Percentiles rank a stretch among this genome's conserved stretches.
Conservation (phyloP, 2,329 filamentous ascomycete species). For the Fusarium pseudograminearum region DNA sequence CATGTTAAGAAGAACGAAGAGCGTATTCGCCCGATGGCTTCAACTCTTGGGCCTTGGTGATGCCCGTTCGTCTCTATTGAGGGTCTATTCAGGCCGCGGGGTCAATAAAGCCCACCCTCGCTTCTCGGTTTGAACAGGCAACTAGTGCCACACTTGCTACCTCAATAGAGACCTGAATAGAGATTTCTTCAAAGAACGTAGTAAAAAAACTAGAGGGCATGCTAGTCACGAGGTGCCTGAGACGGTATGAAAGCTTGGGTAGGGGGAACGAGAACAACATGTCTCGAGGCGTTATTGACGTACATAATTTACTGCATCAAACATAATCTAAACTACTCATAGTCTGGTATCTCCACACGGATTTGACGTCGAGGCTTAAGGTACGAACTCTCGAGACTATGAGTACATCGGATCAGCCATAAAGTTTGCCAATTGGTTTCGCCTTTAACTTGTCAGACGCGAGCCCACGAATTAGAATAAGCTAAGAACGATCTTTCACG, state of each 20-base stretch:
- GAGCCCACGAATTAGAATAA: slow-evolving; percentile 11
- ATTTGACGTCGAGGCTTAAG: not conserved
- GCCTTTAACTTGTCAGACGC: slow-evolving; percentile 13
- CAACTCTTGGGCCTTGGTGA: slow-evolving; percentile 15
- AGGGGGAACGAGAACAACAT: not conserved
- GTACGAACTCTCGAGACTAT: not conserved
- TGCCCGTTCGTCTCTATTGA: slow-evolving; percentile 9
- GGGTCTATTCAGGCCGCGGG: slow-evolving; percentile 34
- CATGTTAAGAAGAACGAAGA: not conserved
- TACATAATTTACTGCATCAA: not conserved
- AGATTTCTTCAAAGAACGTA: not conserved
- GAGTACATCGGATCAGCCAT: not conserved
- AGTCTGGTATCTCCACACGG: not conserved
- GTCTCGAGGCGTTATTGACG: slow-evolving; percentile 27
- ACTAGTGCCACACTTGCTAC: slow-evolving; percentile 4
- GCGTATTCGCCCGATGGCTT: not conserved
- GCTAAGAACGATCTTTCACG: not conserved
- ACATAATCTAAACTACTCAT: not conserved
- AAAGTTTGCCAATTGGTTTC: not conserved
- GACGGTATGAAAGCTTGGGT: slow-evolving; percentile 10
- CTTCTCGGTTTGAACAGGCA: slow-evolving; percentile 5
- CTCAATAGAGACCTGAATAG: slow-evolving; percentile 1
- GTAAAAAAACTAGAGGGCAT: slow-evolving; percentile 3
- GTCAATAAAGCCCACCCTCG: slow-evolving; percentile 37
- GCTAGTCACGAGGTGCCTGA: slow-evolving; percentile 3